Evolutionary conservation across 2,329 filamentous ascomycete species (phyloP).

Genomic region (Fusarium mundagurra): DNA sequence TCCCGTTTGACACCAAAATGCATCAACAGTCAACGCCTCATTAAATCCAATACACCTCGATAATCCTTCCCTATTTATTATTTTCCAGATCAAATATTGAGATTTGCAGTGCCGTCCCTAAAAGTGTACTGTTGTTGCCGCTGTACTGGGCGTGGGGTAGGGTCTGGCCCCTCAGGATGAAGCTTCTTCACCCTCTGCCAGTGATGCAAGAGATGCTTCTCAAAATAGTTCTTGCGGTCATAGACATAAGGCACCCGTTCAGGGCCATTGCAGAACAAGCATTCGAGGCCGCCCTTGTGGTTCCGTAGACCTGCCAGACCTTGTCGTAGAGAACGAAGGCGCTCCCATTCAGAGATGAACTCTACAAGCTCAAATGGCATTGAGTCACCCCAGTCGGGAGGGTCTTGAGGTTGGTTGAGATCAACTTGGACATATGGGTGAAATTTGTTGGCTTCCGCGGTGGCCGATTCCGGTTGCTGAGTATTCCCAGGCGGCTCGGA

Average conservation of each 20-base stretch:
- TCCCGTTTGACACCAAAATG: background rate
- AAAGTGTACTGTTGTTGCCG: background rate
- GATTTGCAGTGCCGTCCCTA: background rate
- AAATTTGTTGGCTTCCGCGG: background rate
- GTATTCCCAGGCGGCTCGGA: background rate
- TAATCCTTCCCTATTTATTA: too few relatives aligned
- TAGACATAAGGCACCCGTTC: background rate
- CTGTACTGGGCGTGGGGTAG: background rate
- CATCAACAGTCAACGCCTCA: background rate
- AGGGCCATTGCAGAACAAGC: background rate
- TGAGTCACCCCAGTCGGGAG: background rate
- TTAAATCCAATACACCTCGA: background rate
- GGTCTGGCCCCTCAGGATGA: background rate
- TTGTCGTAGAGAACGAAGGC: background rate
- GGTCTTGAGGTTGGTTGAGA: background rate
- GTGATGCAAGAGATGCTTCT: background rate
- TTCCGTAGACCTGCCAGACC: background rate
- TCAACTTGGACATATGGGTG: background rate
- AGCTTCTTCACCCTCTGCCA: background rate
- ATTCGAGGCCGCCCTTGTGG: background rate
- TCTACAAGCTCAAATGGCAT: background rate
- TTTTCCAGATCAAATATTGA: background rate
- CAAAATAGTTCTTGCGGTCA: background rate
- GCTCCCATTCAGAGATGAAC: background rate
- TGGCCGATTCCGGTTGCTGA: background rate